Conservation (phyloP, 345 rosid genomes). For the Syzygium grande region DNA sequence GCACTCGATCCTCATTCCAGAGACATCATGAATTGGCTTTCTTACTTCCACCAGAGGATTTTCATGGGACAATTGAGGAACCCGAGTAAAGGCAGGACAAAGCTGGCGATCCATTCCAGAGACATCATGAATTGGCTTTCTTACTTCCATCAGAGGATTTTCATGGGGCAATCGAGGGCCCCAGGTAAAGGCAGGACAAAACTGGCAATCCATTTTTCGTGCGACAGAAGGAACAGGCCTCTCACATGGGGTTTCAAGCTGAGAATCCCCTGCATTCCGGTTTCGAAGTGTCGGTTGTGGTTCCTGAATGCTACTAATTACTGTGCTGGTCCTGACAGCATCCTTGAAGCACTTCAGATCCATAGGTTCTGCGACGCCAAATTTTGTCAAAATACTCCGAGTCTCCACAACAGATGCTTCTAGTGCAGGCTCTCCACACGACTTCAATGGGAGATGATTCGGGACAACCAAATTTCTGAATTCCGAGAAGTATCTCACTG, state of each 20-base stretch:
- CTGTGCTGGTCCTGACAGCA: not conserved
- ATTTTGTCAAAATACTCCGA: conserved; percentile 14
- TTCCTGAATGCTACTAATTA: not conserved
- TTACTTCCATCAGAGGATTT: not conserved
- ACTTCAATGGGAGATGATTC: conserved; percentile 8
- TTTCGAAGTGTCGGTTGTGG: not conserved
- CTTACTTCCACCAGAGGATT: not conserved
- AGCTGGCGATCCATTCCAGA: not conserved
- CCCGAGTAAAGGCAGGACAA: not conserved
- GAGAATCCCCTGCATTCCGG: not conserved
- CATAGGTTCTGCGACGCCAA: conserved; percentile 4
- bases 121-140: not conserved
- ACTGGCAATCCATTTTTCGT: not conserved
- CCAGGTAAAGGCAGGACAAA: not conserved
- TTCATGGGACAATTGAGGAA: not conserved
- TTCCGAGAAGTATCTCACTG: conserved; percentile 25
- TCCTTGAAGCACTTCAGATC: conserved; percentile 18
- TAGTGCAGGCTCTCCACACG: conserved; percentile 1
- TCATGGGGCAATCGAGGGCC: not conserved
- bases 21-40: not conserved
- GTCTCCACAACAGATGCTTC: not conserved
- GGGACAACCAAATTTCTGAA: conserved; percentile 28
- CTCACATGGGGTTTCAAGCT: not conserved
- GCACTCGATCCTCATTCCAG: not conserved
- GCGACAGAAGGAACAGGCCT: not conserved